phyloP scores from a whole-genome alignment of 2,329 filamentous ascomycete genomes.

The Corinectria fuckeliana region DNA sequence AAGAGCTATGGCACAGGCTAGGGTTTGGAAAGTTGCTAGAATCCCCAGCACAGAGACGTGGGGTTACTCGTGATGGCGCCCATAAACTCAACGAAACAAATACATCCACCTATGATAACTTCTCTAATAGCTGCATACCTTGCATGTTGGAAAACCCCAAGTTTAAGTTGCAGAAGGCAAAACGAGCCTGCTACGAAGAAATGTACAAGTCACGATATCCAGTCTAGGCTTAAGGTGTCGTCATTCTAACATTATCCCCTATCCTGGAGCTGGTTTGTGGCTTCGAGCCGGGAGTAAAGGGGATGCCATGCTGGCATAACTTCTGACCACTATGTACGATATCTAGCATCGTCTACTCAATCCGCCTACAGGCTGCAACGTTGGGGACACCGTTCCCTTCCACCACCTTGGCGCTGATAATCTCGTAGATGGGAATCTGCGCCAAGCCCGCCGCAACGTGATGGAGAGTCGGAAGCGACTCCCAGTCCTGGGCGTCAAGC shows the following conservation, averaged over 20 bases:
- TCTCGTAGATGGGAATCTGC: conserved; percentile 12
- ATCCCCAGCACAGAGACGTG: background rate
- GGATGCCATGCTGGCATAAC: conserved; percentile 1
- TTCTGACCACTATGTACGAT: background rate
- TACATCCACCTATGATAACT: background rate
- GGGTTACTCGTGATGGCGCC: background rate
- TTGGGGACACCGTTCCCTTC: conserved; percentile 17
- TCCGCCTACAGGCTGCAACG: conserved; percentile 8
- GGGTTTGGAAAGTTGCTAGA: background rate
- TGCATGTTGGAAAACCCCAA: background rate
- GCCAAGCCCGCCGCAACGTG: conserved; percentile 19
- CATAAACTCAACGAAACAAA: background rate
- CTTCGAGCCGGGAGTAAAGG: background rate
- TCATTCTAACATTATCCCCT: background rate
- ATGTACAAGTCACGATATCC: background rate
- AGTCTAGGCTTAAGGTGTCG: background rate
- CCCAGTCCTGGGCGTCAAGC: conserved; percentile 16
- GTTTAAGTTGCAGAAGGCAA: too few relatives aligned
- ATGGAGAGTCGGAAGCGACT: conserved; percentile 18
- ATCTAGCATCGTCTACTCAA: conserved; percentile 2
- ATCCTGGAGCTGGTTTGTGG: background rate
- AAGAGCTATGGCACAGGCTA: background rate
- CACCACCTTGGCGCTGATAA: conserved; percentile 19
- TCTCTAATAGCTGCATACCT: too few relatives aligned
- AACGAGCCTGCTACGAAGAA: background rate